A percentile compares a stretch with the other conserved stretches of the same genome.
Conservation (phyloP, 192 early-diverging fungal species). For the Gryganskiella cystojenkinii region DNA sequence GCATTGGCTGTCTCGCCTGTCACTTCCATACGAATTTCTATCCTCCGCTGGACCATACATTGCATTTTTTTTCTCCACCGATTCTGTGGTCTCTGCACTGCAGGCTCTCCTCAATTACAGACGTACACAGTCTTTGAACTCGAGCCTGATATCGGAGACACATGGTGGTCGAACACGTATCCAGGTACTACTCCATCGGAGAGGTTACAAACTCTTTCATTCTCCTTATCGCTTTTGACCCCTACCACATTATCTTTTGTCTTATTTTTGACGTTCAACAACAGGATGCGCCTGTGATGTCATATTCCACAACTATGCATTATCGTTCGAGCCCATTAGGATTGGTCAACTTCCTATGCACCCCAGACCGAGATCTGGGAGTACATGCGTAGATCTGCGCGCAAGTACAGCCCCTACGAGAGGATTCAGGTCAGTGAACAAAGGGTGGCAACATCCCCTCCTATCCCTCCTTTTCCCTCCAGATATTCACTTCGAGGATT, state of each 20-base stretch:
- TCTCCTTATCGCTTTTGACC: no score
- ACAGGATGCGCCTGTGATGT: constrained; percentile 58
- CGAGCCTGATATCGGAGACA: constrained; percentile 60
- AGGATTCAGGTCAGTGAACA: constrained; percentile 53
- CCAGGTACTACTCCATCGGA: no score
- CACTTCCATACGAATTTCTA: background rate
- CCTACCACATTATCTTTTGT: no score
- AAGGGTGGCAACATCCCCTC: no score
- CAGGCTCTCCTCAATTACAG: constrained; percentile 55
- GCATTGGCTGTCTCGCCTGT: background rate
- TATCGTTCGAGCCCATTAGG: constrained; percentile 53
- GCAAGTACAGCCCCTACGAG: constrained; percentile 50
- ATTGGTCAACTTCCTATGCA: constrained; percentile 50
- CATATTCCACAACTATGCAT: constrained; percentile 51
- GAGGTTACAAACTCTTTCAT: no score
- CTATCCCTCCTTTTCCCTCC: no score
- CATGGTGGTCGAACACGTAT: constrained; percentile 61
- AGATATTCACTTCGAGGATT: no score
- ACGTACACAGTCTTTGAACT: constrained; percentile 58
- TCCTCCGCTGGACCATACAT: background rate
- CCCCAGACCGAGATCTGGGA: constrained; percentile 55
- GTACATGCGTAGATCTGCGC: constrained; percentile 45
- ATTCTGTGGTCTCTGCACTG: constrained; percentile 63
- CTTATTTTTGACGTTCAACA: no score
- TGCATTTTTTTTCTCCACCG: constrained; percentile 4